Percentiles rank a stretch among this genome's conserved stretches.
These are phyloP conservation scores for Boletus subcaerulescens DNA, from an alignment of 768 basidiomycete genomes.

Conservation along the genomic window DNA sequence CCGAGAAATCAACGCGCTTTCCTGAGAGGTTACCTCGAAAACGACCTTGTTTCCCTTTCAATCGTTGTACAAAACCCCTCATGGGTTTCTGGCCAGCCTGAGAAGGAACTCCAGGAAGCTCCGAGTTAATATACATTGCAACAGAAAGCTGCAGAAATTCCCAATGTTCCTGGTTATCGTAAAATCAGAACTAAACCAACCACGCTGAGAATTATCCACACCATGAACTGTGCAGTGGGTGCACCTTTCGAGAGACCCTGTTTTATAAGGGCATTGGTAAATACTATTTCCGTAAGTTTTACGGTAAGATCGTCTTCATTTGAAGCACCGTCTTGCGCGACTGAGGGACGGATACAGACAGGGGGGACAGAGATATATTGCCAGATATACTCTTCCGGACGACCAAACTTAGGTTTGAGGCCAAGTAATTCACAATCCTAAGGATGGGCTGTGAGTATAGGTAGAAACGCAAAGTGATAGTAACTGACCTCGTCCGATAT, in stretches of 20 bases:
- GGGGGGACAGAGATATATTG: constrained; percentile 98
- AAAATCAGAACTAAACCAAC: background rate
- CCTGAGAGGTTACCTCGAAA: constrained; percentile 98
- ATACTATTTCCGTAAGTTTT: constrained; percentile 95
- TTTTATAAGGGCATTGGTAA: constrained; percentile 89
- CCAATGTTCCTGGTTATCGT: constrained; percentile 81
- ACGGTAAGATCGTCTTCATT: constrained; percentile 99
- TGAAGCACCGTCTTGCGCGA: constrained; percentile 95
- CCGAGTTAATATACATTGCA: constrained; percentile 98
- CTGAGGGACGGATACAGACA: constrained; percentile 95
- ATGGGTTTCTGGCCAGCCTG: constrained; percentile 91
- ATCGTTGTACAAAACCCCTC: constrained; percentile 93
- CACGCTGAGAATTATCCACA: constrained; percentile 21
- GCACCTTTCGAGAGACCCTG: constrained; percentile 85
- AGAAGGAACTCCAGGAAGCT: constrained; percentile 88
- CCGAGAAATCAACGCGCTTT: constrained; percentile 98
- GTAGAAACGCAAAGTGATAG: background rate
- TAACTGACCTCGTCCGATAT: constrained; percentile 82
- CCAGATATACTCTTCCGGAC: constrained; percentile 98
- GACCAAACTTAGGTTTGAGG: constrained; percentile 78
- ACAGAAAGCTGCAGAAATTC: constrained; percentile 93
- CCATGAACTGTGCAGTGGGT: constrained; percentile 89
- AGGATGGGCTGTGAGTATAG: constrained; percentile 1
- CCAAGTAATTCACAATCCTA: constrained; percentile 96
- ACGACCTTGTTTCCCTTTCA: constrained; percentile 98